These are phyloP conservation scores for Rhodosporidiobolus odoratus DNA, from an alignment of 768 basidiomycete genomes.

Conservation along the genomic window DNA sequence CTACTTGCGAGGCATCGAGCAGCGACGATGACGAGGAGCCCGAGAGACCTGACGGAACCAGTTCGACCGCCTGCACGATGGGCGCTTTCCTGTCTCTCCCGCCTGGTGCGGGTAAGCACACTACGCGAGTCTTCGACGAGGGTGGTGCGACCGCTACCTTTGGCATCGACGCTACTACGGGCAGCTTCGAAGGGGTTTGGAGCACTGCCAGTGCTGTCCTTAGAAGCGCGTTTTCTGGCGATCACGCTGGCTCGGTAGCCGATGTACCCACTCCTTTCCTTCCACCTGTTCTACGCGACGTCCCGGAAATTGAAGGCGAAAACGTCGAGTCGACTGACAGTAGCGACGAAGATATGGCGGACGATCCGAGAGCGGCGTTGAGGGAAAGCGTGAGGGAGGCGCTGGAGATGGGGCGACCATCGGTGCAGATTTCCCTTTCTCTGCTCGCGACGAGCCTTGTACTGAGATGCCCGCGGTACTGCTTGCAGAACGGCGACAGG, in stretches of 20 bases:
- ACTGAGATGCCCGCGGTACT: background rate
- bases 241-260: background rate
- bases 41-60: background rate
- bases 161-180: conserved; percentile 7
- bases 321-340: too few relatives aligned
- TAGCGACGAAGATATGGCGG: background rate
- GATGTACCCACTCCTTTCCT: too few relatives aligned
- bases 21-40: background rate
- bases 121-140: background rate
- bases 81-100: background rate
- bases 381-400: conserved; percentile 27
- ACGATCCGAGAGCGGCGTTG: background rate
- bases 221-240: conserved; percentile 6
- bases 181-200: conserved; percentile 25
- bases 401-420: conserved; percentile 20
- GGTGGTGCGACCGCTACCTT: conserved; percentile 3
- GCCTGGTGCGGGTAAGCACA: background rate
- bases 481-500: conserved; percentile 20
- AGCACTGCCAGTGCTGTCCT: conserved; percentile 19
- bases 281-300: background rate
- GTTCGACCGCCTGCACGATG: background rate
- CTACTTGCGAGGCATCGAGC: background rate
- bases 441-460: background rate
- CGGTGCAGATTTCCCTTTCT: background rate
- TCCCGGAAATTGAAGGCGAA: background rate